Base-by-base conservation (phyloP, 2,329 filamentous ascomycete genomes). In the Cordyceps militaris region DNA sequence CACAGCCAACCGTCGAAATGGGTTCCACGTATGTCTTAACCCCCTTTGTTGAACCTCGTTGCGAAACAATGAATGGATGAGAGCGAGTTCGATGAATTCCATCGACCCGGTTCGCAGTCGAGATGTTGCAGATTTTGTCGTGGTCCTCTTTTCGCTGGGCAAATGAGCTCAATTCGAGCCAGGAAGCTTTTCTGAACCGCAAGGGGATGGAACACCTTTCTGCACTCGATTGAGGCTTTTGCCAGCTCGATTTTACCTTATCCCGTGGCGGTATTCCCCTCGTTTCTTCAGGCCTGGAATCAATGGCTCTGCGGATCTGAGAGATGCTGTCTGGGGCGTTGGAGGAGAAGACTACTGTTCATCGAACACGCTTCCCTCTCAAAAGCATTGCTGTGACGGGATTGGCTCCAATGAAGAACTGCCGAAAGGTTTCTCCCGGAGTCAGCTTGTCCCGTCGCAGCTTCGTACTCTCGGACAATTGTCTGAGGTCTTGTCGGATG, bases 141-240 rank as follows among this genome's bases (percentile, higher is more conserved):
- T 83, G 81, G 88, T 90, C 85, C 85, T 88, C 85, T 90, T 32
- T n/a, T 38, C 84, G 85, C 88, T 91, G 85, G 86, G 81, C 73
- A 71, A 66, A 65, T 57, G 57, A 65, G 65, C 66, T 63, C 43
- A 48, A 49, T 26, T 13, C 13, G 50, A 42, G 30, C 16, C 9
- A 49, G 36, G 19, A n/a, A 24, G n/a, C n/a, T 5, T 47, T 38
- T 16, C 42, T 16, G n/a, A 28, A 28, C 19, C 32, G 9, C 11
- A 0, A 7, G 6, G 40, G 14, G 10, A 54, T 38, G 50, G 26
- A 38, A 11, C 4, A 24, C 11, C 7, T 59, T 19, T 7, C 21
- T 36, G n/a, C n/a, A n/a, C 32, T 43, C 38, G 26, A 51, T 40
- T 61, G 55, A 60, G 56, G 66, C 63, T 65, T 24, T 71, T 74